Percentiles rank a stretch among this genome's conserved stretches.
Conservation (phyloP, 225 moss, liverwort and hornwort species). For the Anthoceros angustus region DNA sequence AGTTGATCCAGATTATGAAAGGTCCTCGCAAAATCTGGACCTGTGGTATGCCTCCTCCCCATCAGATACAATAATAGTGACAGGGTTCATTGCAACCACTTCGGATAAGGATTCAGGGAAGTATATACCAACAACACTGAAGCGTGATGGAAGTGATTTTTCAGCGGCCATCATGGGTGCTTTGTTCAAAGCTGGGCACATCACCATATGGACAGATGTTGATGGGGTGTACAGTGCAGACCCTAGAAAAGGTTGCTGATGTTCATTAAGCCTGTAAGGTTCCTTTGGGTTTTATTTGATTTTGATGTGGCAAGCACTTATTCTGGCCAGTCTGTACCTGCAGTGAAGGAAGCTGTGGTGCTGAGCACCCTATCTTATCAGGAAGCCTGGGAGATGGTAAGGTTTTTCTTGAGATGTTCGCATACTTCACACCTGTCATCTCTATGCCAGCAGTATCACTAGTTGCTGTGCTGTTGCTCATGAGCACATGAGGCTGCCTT, state of each 20-base stretch:
- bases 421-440: not conserved
- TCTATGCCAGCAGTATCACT: not conserved
- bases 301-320: too few species aligned
- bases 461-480: not conserved
- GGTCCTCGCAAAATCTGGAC: slow-evolving; percentile 48
- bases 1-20: slow-evolving; percentile 91
- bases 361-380: slow-evolving; percentile 65
- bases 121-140: slow-evolving; percentile 73
- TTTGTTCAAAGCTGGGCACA: slow-evolving; percentile 56
- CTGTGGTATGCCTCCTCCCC: slow-evolving; percentile 72
- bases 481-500: not conserved
- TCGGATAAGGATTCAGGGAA: slow-evolving; percentile 11
- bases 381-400: slow-evolving; percentile 99
- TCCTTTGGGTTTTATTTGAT: not conserved
- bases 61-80: slow-evolving; percentile 71
- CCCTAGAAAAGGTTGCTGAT: slow-evolving; percentile 61
- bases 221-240: slow-evolving; percentile 94
- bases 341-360: slow-evolving; percentile 86
- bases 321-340: not conserved
- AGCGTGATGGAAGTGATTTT: slow-evolving; percentile 96
- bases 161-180: slow-evolving; percentile 89
- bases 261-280: too few species aligned
- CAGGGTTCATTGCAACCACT: slow-evolving; percentile 95
- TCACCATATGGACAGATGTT: slow-evolving; percentile 98
- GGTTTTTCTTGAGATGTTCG: not conserved